These are phyloP conservation scores for Sinapis alba DNA, from an alignment of 441 rosid genomes.

Conservation along the genomic window DNA sequence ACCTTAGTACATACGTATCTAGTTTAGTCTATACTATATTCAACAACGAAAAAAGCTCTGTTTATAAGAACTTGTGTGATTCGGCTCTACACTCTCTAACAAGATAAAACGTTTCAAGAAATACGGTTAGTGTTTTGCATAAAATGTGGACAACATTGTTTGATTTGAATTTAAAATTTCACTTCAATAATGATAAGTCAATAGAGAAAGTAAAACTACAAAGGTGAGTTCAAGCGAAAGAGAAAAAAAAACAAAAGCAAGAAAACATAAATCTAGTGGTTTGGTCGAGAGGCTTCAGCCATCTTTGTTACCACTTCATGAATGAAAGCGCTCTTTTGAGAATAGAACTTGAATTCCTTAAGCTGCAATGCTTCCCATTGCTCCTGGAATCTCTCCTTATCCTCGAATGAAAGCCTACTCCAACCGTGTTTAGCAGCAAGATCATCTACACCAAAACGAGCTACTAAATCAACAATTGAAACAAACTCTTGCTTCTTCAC, in stretches of 20 bases:
- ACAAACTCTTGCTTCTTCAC: background rate
- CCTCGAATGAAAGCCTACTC: conserved; percentile 17
- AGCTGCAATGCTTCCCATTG: conserved; percentile 38
- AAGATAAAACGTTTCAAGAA: background rate
- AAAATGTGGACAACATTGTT: background rate
- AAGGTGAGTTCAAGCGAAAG: background rate
- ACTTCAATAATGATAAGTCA: background rate
- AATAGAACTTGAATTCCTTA: conserved; percentile 25
- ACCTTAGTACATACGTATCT: background rate
- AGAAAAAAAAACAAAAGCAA: background rate
- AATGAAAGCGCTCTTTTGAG: conserved; percentile 31
- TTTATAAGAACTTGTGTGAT: background rate
- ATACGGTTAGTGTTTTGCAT: background rate
- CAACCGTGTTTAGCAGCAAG: conserved; percentile 27
- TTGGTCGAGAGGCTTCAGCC: conserved; percentile 12
- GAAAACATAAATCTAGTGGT: conserved; percentile 1
- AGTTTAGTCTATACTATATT: background rate
- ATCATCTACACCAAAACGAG: conserved; percentile 32
- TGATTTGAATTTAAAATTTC: background rate
- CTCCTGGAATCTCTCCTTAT: conserved; percentile 35
- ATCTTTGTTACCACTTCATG: conserved; percentile 28
- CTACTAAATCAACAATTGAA: conserved; percentile 15
- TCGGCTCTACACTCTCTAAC: background rate
- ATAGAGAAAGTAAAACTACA: background rate
- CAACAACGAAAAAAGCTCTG: background rate